Percentiles rank a stretch among this genome's conserved stretches.
Evolutionary conservation across 192 early-diverging fungal species (phyloP).

Genomic region (Coemansia sp.): DNA sequence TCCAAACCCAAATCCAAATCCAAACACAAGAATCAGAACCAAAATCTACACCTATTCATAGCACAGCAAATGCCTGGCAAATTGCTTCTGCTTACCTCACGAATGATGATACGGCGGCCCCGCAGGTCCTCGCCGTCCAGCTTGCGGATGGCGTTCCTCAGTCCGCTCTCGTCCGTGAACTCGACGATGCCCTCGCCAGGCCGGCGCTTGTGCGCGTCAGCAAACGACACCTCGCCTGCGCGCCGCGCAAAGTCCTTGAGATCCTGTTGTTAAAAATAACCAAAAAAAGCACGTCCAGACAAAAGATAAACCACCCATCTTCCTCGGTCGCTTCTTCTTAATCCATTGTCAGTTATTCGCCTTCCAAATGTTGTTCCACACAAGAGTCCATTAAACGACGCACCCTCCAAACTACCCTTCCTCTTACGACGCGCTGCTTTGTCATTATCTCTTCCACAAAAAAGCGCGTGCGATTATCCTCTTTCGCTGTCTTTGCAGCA

Average conservation of each 20-base stretch:
- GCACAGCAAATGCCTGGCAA: background rate
- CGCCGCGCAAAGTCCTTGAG: slow-evolving; percentile 95
- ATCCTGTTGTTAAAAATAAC: slow-evolving; percentile 62
- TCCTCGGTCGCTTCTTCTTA: background rate
- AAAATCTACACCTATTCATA: background rate
- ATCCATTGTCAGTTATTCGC: background rate
- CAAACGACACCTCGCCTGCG: slow-evolving; percentile 91
- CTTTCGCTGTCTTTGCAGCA: no score
- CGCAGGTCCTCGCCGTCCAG: slow-evolving; percentile 75
- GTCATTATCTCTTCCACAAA: no score
- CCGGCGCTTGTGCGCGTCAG: slow-evolving; percentile 81
- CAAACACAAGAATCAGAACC: background rate
- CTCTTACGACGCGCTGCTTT: no score
- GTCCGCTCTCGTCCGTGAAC: slow-evolving; percentile 76
- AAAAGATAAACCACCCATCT: background rate
- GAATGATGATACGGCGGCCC: slow-evolving; percentile 65
- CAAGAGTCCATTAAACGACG: no score
- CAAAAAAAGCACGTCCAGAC: background rate
- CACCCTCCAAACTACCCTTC: no score
- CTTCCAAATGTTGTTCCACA: no score
- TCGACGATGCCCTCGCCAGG: slow-evolving; percentile 91
- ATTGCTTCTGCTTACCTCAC: slow-evolving; percentile 56
- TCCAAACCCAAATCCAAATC: background rate
- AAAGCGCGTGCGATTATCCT: no score
- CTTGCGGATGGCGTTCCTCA: slow-evolving; percentile 81